Evolutionary conservation across 257 asterid genomes (phyloP).

Genomic region (Avicennia marina): DNA sequence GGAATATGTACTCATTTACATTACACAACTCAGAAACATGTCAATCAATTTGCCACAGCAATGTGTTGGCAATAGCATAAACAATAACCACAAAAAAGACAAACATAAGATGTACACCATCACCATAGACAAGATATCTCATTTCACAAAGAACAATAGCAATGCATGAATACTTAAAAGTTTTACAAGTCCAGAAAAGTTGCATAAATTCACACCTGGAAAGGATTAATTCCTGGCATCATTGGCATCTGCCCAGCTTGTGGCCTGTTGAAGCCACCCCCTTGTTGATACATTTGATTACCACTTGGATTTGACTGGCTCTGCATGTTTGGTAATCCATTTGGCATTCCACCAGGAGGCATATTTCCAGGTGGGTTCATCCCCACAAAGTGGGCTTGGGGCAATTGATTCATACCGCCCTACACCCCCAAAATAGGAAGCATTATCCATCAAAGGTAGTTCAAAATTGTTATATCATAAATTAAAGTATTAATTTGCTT

Average conservation of each 20-base stretch:
- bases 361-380: constrained; percentile 65
- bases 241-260: constrained; percentile 82
- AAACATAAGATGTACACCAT: too few species aligned
- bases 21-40: too few species aligned
- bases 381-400: constrained; percentile 80
- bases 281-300: constrained; percentile 77
- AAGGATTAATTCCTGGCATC: constrained; percentile 85
- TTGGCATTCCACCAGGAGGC: constrained; percentile 54
- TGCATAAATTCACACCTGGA: constrained; percentile 52
- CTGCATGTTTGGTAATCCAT: constrained; percentile 54
- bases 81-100: too few species aligned
- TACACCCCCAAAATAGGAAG: constrained; percentile 46
- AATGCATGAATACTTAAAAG: too few species aligned
- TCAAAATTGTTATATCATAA: constrained; percentile 12
- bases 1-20: too few species aligned
- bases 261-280: constrained; percentile 77
- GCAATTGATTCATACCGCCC: constrained; percentile 82
- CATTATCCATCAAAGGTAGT: constrained; percentile 16
- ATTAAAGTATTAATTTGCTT: neutral
- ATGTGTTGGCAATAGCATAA: too few species aligned
- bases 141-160: too few species aligned
- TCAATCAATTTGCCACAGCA: too few species aligned
- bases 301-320: constrained; percentile 47
- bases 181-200: too few species aligned
- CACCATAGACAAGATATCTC: too few species aligned